Evolutionary conservation across 768 basidiomycete genomes (phyloP), one percentile per base, ranked within the genome.

Genomic region (Lepiota brunneoincarnata): DNA sequence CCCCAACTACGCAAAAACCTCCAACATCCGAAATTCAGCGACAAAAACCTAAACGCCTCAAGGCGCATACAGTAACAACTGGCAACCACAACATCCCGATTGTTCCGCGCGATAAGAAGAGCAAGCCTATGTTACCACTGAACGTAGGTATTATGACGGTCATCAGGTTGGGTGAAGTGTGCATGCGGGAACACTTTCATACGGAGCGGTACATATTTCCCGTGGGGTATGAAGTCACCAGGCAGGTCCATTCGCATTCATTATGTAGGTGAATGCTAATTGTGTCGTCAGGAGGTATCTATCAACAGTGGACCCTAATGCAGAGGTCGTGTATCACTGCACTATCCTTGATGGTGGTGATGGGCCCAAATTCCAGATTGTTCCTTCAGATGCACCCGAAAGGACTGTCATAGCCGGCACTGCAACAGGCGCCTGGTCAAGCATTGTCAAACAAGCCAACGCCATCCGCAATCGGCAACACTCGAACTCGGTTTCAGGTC

Each of bases 61-160:
- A 91, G 66, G 83, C 89, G 39, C 89, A 91, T 63, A 88, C 86
- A 1, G 86, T 93, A 28, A 87, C 85, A 2, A 84, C 84, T 59
- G 87, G 86, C 69, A 87, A 77, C 64, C 85, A 78, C 60, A 86
- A 81, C 61, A 91, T 93, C 45, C 90, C 91, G 0, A 81, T 81
- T 59, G 86, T 93, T 2, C 88, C 89, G 2, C 78, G 91, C 6
- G 88, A 91, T 61, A 86, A 81, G 64, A 74, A 75, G 39, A 82
- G 83, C 3, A 80, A 80, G 41, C 89, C 90, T 0, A 77, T 87
- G 68, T 69, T 93, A 4, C 91, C 91, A 0, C 70, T 93, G 28
- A 88, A 84, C 61, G 89, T 92, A 15, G 91, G 91, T 28, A 92
- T 93, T 65, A 91, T 93, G 88, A 90, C 87, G 1, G 84, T 93